Evolutionary conservation across 805 yeast genomes (phyloP).

Genomic region (Candida adriatica): DNA sequence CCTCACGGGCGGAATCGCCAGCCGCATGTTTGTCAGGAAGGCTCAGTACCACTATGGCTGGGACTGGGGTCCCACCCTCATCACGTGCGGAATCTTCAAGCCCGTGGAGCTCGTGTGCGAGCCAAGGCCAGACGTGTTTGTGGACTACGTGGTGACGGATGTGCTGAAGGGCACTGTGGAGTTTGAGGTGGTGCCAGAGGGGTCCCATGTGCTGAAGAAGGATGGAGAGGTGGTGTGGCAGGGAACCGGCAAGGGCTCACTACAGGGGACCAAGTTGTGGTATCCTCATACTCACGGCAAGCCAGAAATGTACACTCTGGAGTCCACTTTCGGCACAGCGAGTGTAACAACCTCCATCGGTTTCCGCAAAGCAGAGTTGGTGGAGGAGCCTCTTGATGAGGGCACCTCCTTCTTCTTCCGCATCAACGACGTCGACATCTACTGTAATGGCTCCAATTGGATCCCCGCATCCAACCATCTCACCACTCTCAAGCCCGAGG

Average conservation of each 20-base stretch:
- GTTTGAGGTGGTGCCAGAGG: conserved; percentile 5
- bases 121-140: conserved; percentile 5
- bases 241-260: conserved; percentile 1
- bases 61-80: conserved; percentile 45
- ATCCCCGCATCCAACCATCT: conserved; percentile 14
- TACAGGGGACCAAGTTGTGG: conserved; percentile 8
- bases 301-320: conserved; percentile 8
- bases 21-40: conserved; percentile 39
- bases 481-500: conserved; percentile 7
- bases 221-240: conserved; percentile 8
- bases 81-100: conserved; percentile 13
- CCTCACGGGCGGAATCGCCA: conserved; percentile 30
- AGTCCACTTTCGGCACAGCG: too few relatives aligned
- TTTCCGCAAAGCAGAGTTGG: conserved; percentile 14
- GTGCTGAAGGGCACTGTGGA: conserved; percentile 3
- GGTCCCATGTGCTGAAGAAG: conserved; percentile 3
- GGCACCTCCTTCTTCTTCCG: conserved; percentile 16
- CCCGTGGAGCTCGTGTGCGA: conserved; percentile 10
- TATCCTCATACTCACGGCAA: conserved; percentile 16
- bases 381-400: conserved; percentile 7
- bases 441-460: conserved; percentile 17
- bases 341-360: not conserved
- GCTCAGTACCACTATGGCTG: conserved; percentile 52
- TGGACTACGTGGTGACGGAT: conserved; percentile 10
- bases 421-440: conserved; percentile 11